Evolutionary conservation across 768 basidiomycete genomes (phyloP).

Genomic region (Psilocybe subaeruginosa): DNA sequence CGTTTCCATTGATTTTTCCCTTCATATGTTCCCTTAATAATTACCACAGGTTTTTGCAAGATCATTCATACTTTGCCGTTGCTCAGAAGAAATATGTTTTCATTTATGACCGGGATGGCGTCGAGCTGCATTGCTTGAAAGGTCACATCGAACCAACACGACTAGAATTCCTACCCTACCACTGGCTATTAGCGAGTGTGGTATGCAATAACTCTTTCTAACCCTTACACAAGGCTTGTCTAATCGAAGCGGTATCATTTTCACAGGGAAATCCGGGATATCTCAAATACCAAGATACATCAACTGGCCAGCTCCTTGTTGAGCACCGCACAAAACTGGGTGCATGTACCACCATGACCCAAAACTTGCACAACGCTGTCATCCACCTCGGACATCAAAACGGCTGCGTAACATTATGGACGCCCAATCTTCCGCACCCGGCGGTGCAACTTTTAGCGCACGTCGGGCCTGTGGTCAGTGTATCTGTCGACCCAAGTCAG

Average conservation of each 20-base stretch:
- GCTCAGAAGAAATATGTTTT: conserved; percentile 96
- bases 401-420: conserved; percentile 95
- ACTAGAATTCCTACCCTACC: conserved; percentile 92
- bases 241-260: not conserved
- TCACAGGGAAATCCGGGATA: conserved; percentile 83
- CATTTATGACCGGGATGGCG: conserved; percentile 93
- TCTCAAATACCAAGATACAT: conserved; percentile 96
- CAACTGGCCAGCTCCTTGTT: conserved; percentile 84
- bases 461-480: conserved; percentile 79
- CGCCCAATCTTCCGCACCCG: conserved; percentile 90
- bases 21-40: not conserved
- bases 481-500: conserved; percentile 83
- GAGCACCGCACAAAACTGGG: conserved; percentile 93
- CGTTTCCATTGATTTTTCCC: not conserved
- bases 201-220: conserved; percentile 47
- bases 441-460: conserved; percentile 93
- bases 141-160: conserved; percentile 87
- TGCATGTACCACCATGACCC: conserved; percentile 80
- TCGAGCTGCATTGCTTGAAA: conserved; percentile 87
- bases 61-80: conserved; percentile 91
- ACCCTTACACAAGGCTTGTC: not conserved
- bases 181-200: conserved; percentile 88
- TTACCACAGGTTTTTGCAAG: conserved; percentile 77
- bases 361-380: conserved; percentile 93
- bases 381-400: conserved; percentile 95